phyloP scores from a whole-genome alignment of 495 filamentous ascomycete genomes.

The Aspergillus avenaceus region DNA sequence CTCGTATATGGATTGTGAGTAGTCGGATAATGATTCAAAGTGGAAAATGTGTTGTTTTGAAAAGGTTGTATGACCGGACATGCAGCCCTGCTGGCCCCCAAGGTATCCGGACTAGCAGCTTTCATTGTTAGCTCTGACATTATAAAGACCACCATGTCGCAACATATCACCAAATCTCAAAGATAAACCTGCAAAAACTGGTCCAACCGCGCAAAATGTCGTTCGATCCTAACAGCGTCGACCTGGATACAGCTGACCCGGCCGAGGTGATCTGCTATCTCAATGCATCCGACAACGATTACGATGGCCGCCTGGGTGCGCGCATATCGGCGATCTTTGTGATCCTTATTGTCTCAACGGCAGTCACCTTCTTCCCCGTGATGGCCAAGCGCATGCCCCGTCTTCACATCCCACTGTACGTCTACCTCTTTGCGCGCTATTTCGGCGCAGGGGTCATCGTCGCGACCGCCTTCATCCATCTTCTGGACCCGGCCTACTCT shows the following conservation, averaged over 20 bases:
- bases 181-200: too few species aligned
- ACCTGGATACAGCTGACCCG: conserved; percentile 31
- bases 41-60: neutral
- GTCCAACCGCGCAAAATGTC: too few species aligned
- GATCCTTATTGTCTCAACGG: conserved; percentile 34
- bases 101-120: neutral
- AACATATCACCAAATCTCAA: too few species aligned
- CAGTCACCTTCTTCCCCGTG: conserved; percentile 60
- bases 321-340: conserved; percentile 45
- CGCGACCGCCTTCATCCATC: conserved; percentile 60
- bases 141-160: neutral
- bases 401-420: conserved; percentile 54
- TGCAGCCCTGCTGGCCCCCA: neutral
- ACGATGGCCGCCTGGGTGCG: conserved; percentile 39
- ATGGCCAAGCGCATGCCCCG: conserved; percentile 49
- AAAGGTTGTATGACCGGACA: too few species aligned
- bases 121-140: too few species aligned
- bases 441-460: conserved; percentile 69
- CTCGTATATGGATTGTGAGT: neutral
- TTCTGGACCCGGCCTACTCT: conserved; percentile 49
- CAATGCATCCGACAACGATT: conserved; percentile 32
- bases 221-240: conserved; percentile 37
- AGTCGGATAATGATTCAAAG: neutral
- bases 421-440: conserved; percentile 69
- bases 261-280: conserved; percentile 36